Base-by-base conservation (phyloP, 805 yeast genomes). In the Blastobotrys parvus region DNA sequence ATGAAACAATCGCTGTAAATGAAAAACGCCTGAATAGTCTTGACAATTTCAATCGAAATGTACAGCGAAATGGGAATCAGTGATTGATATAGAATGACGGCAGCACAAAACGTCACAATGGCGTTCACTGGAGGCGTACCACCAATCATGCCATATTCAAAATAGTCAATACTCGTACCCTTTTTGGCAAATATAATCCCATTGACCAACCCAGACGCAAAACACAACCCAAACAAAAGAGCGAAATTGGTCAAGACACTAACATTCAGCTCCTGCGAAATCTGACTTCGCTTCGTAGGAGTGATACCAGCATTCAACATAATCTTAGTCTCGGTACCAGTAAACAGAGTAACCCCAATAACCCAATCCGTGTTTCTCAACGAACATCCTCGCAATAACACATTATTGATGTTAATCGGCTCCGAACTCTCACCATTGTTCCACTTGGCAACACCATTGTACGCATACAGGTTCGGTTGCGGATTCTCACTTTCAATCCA, bases 221-320 rank as follows among this genome's bases (percentile, higher is more conserved):
- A 74, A 68, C 92, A 82, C 50, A 84, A 55, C 20, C 79, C 54
- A 54, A 83, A 81, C 44, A 84, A 63, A 29, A 83, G 61, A 2
- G 64, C 56, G 56, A 84, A 84, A 58, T 84, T 84, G 58, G 78
- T 67, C 32, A 78, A 54, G 34, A 84, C 89, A 34, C 79, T 77
- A 31, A 74, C 58, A 58, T 84, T 85, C 55, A 84, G 72, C 57
- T 82, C 84, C 39, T 74, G 68, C 2, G 90, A 72, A 40, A 84
- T 78, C 54, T 73, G 72, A 11, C 85, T 77, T 31, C 76, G 72
- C 58, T 84, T 84, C 2, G 82, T 78, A 7, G 94, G 94, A 0
- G 94, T 83, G 20, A 75, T 68, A 42, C 94, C 94, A 2, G 90
- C 74, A 58, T 85, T 84, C 46, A 84, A 66, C 83, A 83, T 80